Percentiles rank a stretch among this genome's conserved stretches.
These are phyloP conservation scores for Gloeophyllum trabeum DNA, from an alignment of 768 basidiomycete genomes.

Conservation along the genomic window DNA sequence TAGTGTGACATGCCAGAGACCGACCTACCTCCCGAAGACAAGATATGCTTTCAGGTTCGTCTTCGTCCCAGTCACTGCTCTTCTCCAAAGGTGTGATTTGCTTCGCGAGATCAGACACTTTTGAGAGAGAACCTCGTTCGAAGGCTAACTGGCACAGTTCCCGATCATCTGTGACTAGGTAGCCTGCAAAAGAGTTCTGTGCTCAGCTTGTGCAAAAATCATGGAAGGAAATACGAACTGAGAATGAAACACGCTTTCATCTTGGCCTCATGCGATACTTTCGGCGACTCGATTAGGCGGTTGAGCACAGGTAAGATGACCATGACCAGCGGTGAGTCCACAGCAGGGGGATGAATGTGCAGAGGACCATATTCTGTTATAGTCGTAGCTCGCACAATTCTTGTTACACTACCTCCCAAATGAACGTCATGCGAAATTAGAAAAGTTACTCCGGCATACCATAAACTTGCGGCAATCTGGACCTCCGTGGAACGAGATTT, in stretches of 20 bases:
- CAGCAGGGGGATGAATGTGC: slow-evolving; percentile 13
- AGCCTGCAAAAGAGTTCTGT: slow-evolving; percentile 24
- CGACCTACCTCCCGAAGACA: slow-evolving; percentile 50
- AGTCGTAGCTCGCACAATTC: slow-evolving; percentile 43
- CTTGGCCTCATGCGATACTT: slow-evolving; percentile 30
- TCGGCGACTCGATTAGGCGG: slow-evolving; percentile 35
- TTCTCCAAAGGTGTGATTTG: slow-evolving; percentile 40
- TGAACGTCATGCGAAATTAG: neutral
- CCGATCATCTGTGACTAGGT: slow-evolving; percentile 62
- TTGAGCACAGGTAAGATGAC: slow-evolving; percentile 66
- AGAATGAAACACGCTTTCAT: slow-evolving; percentile 70
- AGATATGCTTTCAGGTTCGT: slow-evolving; percentile 49
- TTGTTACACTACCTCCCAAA: slow-evolving; percentile 34
- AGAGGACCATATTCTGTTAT: slow-evolving; percentile 8
- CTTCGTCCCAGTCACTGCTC: slow-evolving; percentile 47
- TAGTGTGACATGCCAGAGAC: slow-evolving; percentile 1
- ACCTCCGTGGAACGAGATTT: slow-evolving; percentile 51
- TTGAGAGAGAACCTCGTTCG: slow-evolving; percentile 56
- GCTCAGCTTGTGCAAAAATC: neutral
- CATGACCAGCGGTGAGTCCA: slow-evolving; percentile 36
- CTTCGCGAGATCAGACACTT: slow-evolving; percentile 38
- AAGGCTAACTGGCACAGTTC: slow-evolving; percentile 56
- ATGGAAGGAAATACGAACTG: slow-evolving; percentile 28
- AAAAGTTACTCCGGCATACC: slow-evolving; percentile 26
- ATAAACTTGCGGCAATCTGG: slow-evolving; percentile 61